phyloP scores from a whole-genome alignment of 306 rosid genomes.

The Pterocarpus santalinus region DNA sequence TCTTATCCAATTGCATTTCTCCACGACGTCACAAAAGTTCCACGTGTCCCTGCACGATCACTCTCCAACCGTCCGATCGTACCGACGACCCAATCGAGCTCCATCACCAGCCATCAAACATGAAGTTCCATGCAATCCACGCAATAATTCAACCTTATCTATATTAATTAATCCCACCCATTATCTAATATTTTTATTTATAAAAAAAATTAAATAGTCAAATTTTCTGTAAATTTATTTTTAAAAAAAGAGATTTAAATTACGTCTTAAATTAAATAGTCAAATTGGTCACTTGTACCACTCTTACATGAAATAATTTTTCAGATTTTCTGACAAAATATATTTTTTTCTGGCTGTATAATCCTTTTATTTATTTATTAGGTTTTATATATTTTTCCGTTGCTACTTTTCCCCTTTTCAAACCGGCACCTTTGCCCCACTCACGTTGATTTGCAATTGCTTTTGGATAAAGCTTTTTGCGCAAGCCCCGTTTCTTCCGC shows the following conservation, averaged over 20 bases:
- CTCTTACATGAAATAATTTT: not conserved
- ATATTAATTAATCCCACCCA: not conserved
- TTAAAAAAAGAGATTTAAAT: too few species aligned
- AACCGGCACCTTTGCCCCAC: slow-evolving; percentile 24
- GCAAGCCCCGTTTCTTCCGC: not conserved
- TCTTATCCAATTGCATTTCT: slow-evolving; percentile 39
- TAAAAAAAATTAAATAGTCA: too few species aligned
- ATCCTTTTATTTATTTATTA: not conserved
- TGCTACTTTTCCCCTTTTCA: slow-evolving; percentile 10
- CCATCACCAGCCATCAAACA: slow-evolving; percentile 29
- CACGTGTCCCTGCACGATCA: not conserved
- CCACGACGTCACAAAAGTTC: not conserved
- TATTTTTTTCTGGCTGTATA: not conserved
- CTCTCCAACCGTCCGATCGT: slow-evolving; percentile 39
- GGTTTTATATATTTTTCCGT: not conserved
- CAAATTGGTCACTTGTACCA: too few species aligned
- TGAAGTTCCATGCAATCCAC: slow-evolving; percentile 6
- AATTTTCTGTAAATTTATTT: too few species aligned
- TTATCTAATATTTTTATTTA: not conserved
- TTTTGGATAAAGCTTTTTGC: slow-evolving; percentile 47
- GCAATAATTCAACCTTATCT: slow-evolving; percentile 40
- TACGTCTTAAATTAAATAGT: too few species aligned
- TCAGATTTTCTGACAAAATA: not conserved
- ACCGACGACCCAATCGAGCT: not conserved
- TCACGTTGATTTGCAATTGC: slow-evolving; percentile 30